Evolutionary conservation across 2,329 filamentous ascomycete genomes (phyloP), one percentile per base, ranked within the genome.

Genomic region (Pyrenophora seminiperda): DNA sequence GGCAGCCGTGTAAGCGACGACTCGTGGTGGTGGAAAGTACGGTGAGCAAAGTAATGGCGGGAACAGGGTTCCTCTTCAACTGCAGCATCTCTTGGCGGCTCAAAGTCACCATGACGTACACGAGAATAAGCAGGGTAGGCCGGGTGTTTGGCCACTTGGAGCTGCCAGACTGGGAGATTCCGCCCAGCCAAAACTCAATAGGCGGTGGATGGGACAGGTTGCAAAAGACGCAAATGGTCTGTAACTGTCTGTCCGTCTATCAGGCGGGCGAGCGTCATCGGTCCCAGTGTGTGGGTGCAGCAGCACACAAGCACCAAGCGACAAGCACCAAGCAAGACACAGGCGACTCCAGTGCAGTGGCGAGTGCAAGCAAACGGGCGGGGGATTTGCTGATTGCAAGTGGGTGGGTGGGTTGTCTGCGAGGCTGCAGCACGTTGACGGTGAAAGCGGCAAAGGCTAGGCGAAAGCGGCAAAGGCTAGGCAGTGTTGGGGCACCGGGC

Each of bases 61-160:
- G 45, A 45, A 32, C 47, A 53, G 53, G 58, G 55, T 58, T 53
- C 44, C 15, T 18, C 24, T 39, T 44, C 37, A 48, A 43, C 20
- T 53, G 54, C 50, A 52, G 34, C 46, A 41, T 40, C 36, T 19
- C 57, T 58, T 53, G 48, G 48, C 57, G 36, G 41, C 40, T 42
- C 39, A 40, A 37, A 47, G 40, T 47, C 49, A 52, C 47, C 49
- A 51, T 61, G 58, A 61, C 58, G 58, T 56, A 42, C 18, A 33
- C 27, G 27, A 47, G 24, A 15, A 36, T 41, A 34, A 50, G 33
- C 52, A 53, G 46, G 54, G 33, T 46, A n/a, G 38, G 24, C 22
- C 37, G 44, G 32, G 38, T 43, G 38, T 36, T 29, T 29, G 24
- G 40, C 51, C 19, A 30, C 34, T n/a, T n/a, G n/a, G n/a, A n/a